These are phyloP conservation scores for Syncephalastrum sp. DNA, from an alignment of 371 early-diverging fungal species.

Conservation along the genomic window DNA sequence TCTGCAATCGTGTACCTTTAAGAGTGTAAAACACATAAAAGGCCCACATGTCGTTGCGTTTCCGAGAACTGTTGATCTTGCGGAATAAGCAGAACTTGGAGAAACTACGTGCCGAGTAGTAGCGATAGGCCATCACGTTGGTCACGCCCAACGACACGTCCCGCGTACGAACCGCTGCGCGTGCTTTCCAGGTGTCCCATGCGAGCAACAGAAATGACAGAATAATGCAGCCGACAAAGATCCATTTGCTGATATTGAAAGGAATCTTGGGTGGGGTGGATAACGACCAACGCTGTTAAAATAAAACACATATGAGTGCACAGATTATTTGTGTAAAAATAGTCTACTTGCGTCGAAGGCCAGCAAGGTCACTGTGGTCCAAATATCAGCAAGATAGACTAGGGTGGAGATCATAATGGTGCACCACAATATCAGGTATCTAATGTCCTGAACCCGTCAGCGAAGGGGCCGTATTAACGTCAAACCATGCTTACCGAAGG, in stretches of 20 bases:
- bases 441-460: neutral
- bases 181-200: constrained; percentile 73
- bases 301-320: neutral
- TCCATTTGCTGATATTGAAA: constrained; percentile 51
- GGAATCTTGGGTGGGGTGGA: constrained; percentile 39
- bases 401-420: constrained; percentile 72
- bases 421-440: constrained; percentile 64
- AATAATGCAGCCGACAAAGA: constrained; percentile 70
- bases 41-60: constrained; percentile 67
- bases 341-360: constrained; percentile 33
- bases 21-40: constrained; percentile 87
- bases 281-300: constrained; percentile 31
- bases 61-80: constrained; percentile 68
- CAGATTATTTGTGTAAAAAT: neutral
- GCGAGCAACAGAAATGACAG: constrained; percentile 69
- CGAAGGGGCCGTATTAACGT: neutral
- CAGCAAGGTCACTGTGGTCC: constrained; percentile 60
- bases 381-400: constrained; percentile 72
- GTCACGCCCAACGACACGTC: constrained; percentile 84
- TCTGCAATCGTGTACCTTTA: constrained; percentile 52
- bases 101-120: constrained; percentile 59
- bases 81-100: constrained; percentile 80
- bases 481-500: constrained; percentile 31
- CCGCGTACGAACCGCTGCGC: constrained; percentile 56
- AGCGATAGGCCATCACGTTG: constrained; percentile 69